Conservation (phyloP, 1,284 basidiomycete genomes). For the Blastosporella zonata region DNA sequence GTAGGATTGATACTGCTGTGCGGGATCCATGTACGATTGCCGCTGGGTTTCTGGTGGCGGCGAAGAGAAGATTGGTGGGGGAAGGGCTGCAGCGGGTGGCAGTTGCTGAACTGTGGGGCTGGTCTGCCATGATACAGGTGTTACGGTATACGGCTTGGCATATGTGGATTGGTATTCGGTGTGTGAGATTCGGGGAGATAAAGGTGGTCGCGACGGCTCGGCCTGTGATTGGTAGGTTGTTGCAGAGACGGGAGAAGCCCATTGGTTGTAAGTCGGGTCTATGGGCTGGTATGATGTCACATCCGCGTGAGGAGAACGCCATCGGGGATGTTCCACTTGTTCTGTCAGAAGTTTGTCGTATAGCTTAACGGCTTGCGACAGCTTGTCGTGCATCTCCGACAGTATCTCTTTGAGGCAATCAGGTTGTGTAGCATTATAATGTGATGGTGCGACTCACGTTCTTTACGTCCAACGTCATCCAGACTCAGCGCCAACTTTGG, state of each 20-base stretch:
- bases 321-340: conserved; percentile 71
- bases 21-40: conserved; percentile 15
- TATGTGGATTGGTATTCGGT: conserved; percentile 17
- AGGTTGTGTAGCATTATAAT: background rate
- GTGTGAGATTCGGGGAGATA: conserved; percentile 14
- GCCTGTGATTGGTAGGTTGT: conserved; percentile 17
- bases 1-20: conserved; percentile 13
- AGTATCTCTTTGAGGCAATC: conserved; percentile 61
- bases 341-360: conserved; percentile 88
- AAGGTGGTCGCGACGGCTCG: conserved; percentile 14
- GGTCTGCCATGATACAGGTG: conserved; percentile 15
- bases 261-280: conserved; percentile 26
- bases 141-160: conserved; percentile 13
- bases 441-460: conserved; percentile 55
- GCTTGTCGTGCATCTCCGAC: conserved; percentile 90
- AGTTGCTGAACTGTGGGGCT: conserved; percentile 16
- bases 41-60: conserved; percentile 16
- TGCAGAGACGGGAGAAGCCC: conserved; percentile 22
- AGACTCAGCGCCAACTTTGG: conserved; percentile 84
- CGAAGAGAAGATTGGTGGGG: conserved; percentile 17
- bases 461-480: conserved; percentile 86
- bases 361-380: conserved; percentile 86
- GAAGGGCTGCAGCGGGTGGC: conserved; percentile 18
- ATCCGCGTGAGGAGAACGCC: conserved; percentile 43
- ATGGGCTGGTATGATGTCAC: conserved; percentile 31